phyloP scores from a whole-genome alignment of 176 grass and related monocot species.

The Canna indica region DNA sequence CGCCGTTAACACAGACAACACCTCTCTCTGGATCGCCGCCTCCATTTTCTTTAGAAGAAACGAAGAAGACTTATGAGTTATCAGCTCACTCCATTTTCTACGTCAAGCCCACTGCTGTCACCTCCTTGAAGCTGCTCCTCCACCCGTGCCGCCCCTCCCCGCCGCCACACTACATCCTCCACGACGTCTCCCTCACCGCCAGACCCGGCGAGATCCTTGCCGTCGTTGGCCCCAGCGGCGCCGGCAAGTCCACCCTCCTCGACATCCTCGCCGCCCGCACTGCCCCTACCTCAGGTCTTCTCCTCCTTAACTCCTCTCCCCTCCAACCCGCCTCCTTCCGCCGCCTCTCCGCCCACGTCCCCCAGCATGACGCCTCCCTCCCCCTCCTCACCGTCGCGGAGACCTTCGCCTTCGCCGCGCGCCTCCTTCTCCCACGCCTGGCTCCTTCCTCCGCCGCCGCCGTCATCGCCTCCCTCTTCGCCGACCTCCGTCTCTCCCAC shows the following conservation, averaged over 20 bases:
- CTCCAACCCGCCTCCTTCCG: slow-evolving; percentile 54
- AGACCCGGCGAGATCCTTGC: slow-evolving; percentile 70
- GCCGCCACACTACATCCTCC: slow-evolving; percentile 63
- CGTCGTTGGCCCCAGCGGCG: slow-evolving; percentile 79
- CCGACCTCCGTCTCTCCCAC: slow-evolving; percentile 56
- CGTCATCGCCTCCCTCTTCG: slow-evolving; percentile 31
- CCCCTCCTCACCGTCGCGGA: slow-evolving; percentile 76
- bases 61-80: slow-evolving; percentile 42
- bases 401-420: slow-evolving; percentile 77
- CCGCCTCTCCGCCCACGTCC: slow-evolving; percentile 64
- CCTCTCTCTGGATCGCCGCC: neutral
- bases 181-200: slow-evolving; percentile 67
- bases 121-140: slow-evolving; percentile 26
- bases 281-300: slow-evolving; percentile 43
- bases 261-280: slow-evolving; percentile 76
- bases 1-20: neutral
- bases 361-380: slow-evolving; percentile 59
- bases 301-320: slow-evolving; percentile 55
- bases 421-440: slow-evolving; percentile 30
- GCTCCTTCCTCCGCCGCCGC: neutral
- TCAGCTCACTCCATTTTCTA: slow-evolving; percentile 78
- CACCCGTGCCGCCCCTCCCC: slow-evolving; percentile 28
- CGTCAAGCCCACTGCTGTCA: slow-evolving; percentile 34
- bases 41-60: neutral
- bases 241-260: slow-evolving; percentile 84